A percentile compares a stretch with the other conserved stretches of the same genome.
These are phyloP conservation scores for Neurospora hispaniola DNA, from an alignment of 495 filamentous ascomycete species.

Conservation along the genomic window DNA sequence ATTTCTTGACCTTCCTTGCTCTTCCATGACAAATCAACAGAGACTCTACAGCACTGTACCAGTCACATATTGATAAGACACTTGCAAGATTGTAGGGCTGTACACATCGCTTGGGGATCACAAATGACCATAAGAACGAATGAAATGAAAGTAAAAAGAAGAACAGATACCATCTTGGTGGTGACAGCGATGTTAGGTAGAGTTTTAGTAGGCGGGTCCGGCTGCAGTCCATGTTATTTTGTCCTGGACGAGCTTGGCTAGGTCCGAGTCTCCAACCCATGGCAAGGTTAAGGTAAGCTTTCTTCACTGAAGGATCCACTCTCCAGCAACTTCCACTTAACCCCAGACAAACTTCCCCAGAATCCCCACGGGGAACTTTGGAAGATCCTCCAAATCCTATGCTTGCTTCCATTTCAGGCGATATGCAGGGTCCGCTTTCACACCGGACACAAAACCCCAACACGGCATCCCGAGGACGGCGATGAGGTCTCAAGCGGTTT, in stretches of 20 bases:
- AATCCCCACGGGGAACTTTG: neutral
- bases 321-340: neutral
- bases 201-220: no score
- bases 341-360: neutral
- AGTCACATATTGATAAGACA: no score
- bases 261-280: neutral
- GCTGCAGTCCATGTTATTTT: no score
- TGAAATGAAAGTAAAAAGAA: no score
- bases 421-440: neutral
- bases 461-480: neutral
- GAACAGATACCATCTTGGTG: no score
- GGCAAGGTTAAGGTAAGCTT: neutral
- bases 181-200: no score
- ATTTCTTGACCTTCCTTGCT: neutral
- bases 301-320: neutral
- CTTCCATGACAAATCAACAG: no score
- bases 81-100: no score
- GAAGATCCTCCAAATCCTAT: neutral
- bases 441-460: neutral
- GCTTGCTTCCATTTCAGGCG: neutral
- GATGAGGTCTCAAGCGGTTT: neutral
- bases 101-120: no score
- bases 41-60: no score
- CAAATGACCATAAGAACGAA: no score
- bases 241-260: neutral